phyloP scores from a whole-genome alignment of 2,329 filamentous ascomycete species.

The Diplodia mutila region DNA sequence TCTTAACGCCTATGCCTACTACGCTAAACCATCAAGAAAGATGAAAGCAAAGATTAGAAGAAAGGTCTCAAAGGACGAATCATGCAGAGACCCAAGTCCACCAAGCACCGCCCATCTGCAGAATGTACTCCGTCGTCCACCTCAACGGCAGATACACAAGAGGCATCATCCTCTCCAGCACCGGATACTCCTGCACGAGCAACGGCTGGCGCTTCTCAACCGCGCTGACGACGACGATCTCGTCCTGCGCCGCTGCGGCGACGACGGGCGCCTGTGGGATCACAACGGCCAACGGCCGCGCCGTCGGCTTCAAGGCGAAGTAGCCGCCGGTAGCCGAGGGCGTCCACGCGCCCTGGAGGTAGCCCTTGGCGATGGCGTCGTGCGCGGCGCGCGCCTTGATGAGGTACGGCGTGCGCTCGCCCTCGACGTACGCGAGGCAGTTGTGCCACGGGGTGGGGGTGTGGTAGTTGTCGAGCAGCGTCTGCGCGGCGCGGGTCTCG shows the following conservation, averaged over 20 bases:
- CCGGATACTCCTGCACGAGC: background rate
- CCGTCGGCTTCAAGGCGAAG: constrained; percentile 32
- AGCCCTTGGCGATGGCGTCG: constrained; percentile 31
- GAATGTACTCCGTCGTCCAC: constrained; percentile 2
- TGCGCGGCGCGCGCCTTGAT: constrained; percentile 35
- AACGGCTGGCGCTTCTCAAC: constrained; percentile 5
- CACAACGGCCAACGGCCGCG: constrained; percentile 4
- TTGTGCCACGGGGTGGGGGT: constrained; percentile 53
- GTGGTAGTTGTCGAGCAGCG: constrained; percentile 39
- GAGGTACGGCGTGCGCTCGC: constrained; percentile 37
- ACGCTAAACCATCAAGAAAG: background rate
- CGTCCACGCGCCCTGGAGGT: constrained; percentile 36
- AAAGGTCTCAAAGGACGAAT: background rate
- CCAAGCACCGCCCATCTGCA: background rate
- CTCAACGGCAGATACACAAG: background rate
- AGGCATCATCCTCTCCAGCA: background rate
- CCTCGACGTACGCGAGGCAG: constrained; percentile 41
- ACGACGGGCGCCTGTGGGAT: background rate
- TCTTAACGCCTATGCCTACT: background rate
- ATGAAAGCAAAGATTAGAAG: background rate
- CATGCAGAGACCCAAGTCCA: background rate
- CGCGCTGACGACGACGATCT: background rate
- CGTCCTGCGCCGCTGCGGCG: background rate
- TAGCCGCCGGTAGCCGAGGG: constrained; percentile 35
- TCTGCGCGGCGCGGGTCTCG: constrained; percentile 27